Percentiles rank a stretch among this genome's conserved stretches.
Conservation (phyloP, 345 rosid species). For the Adansonia digitata region DNA sequence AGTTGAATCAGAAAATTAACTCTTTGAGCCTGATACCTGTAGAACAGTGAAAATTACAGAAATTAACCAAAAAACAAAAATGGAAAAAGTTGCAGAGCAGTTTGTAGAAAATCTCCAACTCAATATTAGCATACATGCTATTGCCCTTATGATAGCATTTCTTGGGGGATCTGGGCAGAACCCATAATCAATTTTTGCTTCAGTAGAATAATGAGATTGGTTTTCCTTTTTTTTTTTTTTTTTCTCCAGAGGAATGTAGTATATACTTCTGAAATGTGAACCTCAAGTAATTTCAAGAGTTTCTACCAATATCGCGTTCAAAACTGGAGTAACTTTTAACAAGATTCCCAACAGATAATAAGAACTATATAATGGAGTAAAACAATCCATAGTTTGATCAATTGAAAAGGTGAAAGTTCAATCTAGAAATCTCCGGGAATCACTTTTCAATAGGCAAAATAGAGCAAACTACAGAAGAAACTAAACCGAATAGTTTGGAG, state of each 20-base stretch:
- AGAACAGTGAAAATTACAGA: slow-evolving; percentile 1
- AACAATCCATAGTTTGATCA: background rate
- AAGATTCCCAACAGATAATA: background rate
- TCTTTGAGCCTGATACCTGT: slow-evolving; percentile 74
- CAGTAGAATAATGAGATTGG: background rate
- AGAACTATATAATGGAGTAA: background rate
- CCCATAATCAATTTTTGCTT: background rate
- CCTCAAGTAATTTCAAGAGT: background rate
- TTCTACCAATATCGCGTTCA: background rate
- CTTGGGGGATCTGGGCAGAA: background rate
- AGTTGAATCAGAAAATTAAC: no score
- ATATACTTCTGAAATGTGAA: background rate
- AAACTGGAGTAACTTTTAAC: background rate
- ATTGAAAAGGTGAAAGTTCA: background rate
- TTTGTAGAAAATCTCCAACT: no score
- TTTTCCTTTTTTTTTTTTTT: no score
- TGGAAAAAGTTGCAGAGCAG: background rate
- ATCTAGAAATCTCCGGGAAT: background rate
- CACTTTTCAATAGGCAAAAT: background rate
- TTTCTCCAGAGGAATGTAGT: background rate
- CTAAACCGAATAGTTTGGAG: background rate
- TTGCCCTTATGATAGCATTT: background rate
- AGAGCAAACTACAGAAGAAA: background rate
- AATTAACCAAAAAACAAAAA: background rate
- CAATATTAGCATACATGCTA: background rate